Evolutionary conservation across 2,329 filamentous ascomycete genomes (phyloP), one percentile per base, ranked within the genome.

Genomic region (Coleophoma eucalyptorum): DNA sequence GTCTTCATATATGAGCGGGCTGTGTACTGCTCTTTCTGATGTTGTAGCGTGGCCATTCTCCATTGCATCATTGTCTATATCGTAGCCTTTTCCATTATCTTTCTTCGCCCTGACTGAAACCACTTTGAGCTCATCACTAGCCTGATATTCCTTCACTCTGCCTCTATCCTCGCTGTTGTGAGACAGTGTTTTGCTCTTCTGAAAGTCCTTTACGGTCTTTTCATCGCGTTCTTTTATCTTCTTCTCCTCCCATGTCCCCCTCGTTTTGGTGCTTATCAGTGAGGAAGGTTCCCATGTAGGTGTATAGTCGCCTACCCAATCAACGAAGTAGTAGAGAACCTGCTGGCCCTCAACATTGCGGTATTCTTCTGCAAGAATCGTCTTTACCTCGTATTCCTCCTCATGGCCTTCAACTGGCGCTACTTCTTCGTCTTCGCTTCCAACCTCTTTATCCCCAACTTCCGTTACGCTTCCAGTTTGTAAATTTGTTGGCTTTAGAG

Each of bases 231-330:
- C 19, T 8, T 40, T 31, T 2, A 5, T 21, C n/a, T 48, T 48
- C n/a, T 35, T 45, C n/a, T 37, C 15, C 32, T 38, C 43, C 26
- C 49, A 53, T 7, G 46, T 41, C 21, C 31, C 47, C 10, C 34
- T 46, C n/a, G 42, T 18, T 26, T 21, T 13, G 12, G 21, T n/a
- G 11, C 50, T 51, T 8, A 66, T 51, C 48, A 60, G 57, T 7
- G 52, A 46, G 5, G 50, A 58, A 7, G 59, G 60, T 33, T 66
- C 61, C 63, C 62, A 65, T 1, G 59, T 54, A 32, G 60, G 41
- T 6, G 47, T 34, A 35, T 48, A 58, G 35, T 60, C 42, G 1
- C 61, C 63, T 7, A 54, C 55, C 64, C 64, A 66, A 37, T 59
- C 55, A 16, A 66, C 58, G 2, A 57, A 40, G 34, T 63, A 67